phyloP scores from a whole-genome alignment of 805 yeast species.

The Sugiyamaella valdiviana region DNA sequence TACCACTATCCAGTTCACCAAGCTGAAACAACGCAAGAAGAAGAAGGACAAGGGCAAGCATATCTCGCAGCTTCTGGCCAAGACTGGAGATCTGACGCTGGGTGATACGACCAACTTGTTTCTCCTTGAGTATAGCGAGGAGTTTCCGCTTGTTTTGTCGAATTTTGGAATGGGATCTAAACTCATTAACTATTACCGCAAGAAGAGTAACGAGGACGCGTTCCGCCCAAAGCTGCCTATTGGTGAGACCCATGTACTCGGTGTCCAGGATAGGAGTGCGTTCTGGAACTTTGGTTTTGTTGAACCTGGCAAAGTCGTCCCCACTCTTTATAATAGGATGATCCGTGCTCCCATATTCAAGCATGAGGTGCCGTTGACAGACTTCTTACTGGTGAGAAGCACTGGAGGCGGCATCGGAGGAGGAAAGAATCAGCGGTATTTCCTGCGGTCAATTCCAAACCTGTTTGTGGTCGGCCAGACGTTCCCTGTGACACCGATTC shows the following conservation, averaged over 20 bases:
- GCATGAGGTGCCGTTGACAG: slow-evolving; percentile 74
- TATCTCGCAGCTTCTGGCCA: slow-evolving; percentile 62
- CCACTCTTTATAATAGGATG: slow-evolving; percentile 88
- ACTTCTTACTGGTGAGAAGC: slow-evolving; percentile 72
- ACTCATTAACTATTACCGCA: slow-evolving; percentile 86
- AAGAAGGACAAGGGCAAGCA: slow-evolving; percentile 86
- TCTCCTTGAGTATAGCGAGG: slow-evolving; percentile 85
- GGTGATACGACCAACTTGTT: slow-evolving; percentile 78
- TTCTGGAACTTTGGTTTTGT: slow-evolving; percentile 98
- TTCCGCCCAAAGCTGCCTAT: slow-evolving; percentile 79
- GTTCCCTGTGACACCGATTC: slow-evolving; percentile 88
- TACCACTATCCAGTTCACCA: slow-evolving; percentile 66
- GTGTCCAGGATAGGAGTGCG: slow-evolving; percentile 94
- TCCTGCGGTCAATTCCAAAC: slow-evolving; percentile 59
- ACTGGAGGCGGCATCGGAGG: slow-evolving; percentile 76
- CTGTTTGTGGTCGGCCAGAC: slow-evolving; percentile 86
- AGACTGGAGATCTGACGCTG: slow-evolving; percentile 67
- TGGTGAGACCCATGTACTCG: slow-evolving; percentile 93
- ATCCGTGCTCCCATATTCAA: slow-evolving; percentile 86
- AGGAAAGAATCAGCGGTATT: slow-evolving; percentile 58
- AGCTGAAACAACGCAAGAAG: slow-evolving; percentile 69
- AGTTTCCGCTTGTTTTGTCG: slow-evolving; percentile 71
- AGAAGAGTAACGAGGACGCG: slow-evolving; percentile 70
- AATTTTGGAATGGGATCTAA: slow-evolving; percentile 96
- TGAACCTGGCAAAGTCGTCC: slow-evolving; percentile 88